These are phyloP conservation scores for Eucalyptus curtisii DNA, from an alignment of 345 rosid species.

Conservation along the genomic window DNA sequence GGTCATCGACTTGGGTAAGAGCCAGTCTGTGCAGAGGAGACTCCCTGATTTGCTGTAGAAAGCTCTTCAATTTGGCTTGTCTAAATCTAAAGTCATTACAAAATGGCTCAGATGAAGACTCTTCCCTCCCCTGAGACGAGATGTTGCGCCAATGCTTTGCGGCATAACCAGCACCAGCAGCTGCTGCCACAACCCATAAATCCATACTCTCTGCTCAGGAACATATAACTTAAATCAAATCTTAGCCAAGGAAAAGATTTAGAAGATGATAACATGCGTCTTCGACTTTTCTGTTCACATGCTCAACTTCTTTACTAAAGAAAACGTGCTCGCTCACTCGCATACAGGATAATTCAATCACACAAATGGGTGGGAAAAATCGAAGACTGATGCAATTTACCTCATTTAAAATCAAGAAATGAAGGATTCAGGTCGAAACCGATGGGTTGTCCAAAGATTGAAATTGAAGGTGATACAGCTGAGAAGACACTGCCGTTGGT, in stretches of 20 bases:
- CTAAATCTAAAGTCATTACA: neutral
- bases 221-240: neutral
- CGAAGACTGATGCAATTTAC: neutral
- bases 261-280: slow-evolving; percentile 2
- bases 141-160: slow-evolving; percentile 13
- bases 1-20: neutral
- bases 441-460: neutral
- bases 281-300: neutral
- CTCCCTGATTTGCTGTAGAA: slow-evolving; percentile 3
- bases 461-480: neutral
- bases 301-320: neutral
- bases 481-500: neutral
- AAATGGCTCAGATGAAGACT: neutral
- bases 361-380: neutral
- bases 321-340: neutral
- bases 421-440: neutral
- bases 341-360: neutral
- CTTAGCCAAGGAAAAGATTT: slow-evolving; percentile 39
- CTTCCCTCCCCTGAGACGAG: neutral
- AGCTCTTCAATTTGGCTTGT: slow-evolving; percentile 1
- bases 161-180: slow-evolving; percentile 18
- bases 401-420: neutral
- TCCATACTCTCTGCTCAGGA: slow-evolving; percentile 6
- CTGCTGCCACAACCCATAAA: slow-evolving; percentile 30
- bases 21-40: slow-evolving; percentile 12